Conservation (phyloP, 176 grass and related monocot genomes). For the maize (Zea mays) region DNA sequence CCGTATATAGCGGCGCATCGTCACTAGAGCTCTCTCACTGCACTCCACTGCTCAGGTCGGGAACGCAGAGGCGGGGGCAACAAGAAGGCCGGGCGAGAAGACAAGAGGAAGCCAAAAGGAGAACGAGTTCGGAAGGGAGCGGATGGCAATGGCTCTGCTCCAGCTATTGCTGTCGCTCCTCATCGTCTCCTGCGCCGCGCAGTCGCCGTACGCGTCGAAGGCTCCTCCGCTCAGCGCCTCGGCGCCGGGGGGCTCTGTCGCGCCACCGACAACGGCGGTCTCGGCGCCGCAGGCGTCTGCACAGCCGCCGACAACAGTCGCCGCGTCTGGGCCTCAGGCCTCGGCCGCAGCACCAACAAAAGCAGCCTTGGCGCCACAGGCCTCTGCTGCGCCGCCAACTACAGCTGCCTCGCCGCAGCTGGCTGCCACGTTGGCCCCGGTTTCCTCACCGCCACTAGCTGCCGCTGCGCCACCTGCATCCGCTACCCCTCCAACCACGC, state of each 20-base stretch:
- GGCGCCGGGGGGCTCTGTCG: not conserved
- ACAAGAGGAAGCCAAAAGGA: not conserved
- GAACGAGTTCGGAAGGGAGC: not conserved
- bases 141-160: constrained; percentile 34
- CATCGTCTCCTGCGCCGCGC: constrained; percentile 57
- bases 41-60: constrained; percentile 8
- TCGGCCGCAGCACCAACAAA: too few species aligned
- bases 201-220: constrained; percentile 31
- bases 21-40: constrained; percentile 14
- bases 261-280: not conserved
- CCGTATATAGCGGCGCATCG: constrained; percentile 28
- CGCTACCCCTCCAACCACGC: constrained; percentile 19
- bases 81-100: not conserved
- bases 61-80: too few species aligned
- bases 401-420: constrained; percentile 17
- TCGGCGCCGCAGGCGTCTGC: constrained; percentile 12
- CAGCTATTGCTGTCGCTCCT: constrained; percentile 44
- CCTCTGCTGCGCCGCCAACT: not conserved
- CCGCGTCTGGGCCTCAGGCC: not conserved
- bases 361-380: not conserved
- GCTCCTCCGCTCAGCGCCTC: constrained; percentile 23
- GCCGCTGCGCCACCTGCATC: constrained; percentile 31
- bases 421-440: constrained; percentile 31
- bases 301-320: not conserved
- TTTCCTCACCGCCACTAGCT: constrained; percentile 2